These are phyloP conservation scores for Acanthamoeba castellanii DNA, from an alignment of 208 protist genomes.

Conservation along the genomic window DNA sequence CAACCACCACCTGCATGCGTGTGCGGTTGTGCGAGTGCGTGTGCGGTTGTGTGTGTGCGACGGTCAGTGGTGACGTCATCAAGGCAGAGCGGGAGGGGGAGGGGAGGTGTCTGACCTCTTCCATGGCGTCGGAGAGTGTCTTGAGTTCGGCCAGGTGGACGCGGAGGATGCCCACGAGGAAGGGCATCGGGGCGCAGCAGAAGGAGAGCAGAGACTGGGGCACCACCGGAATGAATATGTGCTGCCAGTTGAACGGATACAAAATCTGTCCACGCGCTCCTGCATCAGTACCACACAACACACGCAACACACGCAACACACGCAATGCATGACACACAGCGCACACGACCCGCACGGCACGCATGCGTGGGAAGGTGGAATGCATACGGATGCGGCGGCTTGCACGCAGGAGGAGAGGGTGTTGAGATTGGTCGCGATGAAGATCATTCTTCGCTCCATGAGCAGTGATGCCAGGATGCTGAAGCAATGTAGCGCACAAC, in stretches of 20 bases:
- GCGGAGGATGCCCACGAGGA: constrained; percentile 56
- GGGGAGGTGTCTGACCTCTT: too few relatives aligned
- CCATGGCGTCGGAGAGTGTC: constrained; percentile 52
- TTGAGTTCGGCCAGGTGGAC: constrained; percentile 19
- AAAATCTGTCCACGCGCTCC: background rate
- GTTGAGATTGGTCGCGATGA: constrained; percentile 15
- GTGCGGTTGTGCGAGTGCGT: too few relatives aligned
- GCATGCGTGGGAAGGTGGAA: background rate
- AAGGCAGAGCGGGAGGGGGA: too few relatives aligned
- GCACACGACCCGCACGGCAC: too few relatives aligned
- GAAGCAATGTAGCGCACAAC: too few relatives aligned
- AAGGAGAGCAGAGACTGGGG: constrained; percentile 54
- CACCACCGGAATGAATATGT: constrained; percentile 76
- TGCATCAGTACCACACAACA: too few relatives aligned
- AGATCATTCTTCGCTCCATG: constrained; percentile 34
- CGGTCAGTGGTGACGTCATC: too few relatives aligned
- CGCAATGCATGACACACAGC: background rate
- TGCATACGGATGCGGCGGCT: constrained; percentile 12
- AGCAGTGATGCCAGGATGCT: constrained; percentile 42
- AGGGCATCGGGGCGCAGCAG: constrained; percentile 76
- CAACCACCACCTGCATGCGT: too few relatives aligned
- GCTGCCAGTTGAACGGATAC: constrained; percentile 73
- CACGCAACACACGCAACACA: background rate
- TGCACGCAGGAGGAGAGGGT: constrained; percentile 69
- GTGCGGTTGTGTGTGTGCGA: too few relatives aligned